Evolutionary conservation across 1,139 yeast genomes (phyloP), one percentile per base, ranked within the genome.

Genomic region (Geotrichum histeridarum): DNA sequence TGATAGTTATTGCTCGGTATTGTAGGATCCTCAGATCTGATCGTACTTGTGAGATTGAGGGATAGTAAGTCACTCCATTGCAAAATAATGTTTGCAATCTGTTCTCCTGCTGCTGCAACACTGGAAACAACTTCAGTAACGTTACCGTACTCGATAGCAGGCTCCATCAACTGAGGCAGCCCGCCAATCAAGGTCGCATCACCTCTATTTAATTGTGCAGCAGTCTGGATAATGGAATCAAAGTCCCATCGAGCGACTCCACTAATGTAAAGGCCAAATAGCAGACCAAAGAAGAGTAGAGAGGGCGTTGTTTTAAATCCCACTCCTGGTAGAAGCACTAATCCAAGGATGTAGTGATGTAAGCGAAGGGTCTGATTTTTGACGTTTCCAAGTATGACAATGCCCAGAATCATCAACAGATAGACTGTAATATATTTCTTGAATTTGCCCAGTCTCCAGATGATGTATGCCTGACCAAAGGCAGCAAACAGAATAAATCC

Each of bases 171-270:
- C 1, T 62, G 62, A 0, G 95, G 95, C 8, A 81, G 66, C 11
- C 70, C 75, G 0, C 86, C 86, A 46, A 58, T 33, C 12, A 61
- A 48, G 44, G 80, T 75, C 0, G 95, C 95, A 61, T 88, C 96
- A 31, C 86, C 86, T 61, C 96, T 73, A 57, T 82, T 70, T 49
- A 90, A 70, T 12, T 89, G 79, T 11, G 77, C 72, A 47, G 79
- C 79, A 0, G 97, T 89, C 65, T 91, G 96, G 1, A 86, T 82
- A 56, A 91, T 83, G 22, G 96, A 83, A 2, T 95, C 98, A 64
- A 86, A 83, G 53, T 94, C 97, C 99, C 99, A 91, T 57, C 95
- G 75, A 0, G 95, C 83, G 1, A 89, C 82, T 0, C 99, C 99
- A 22, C 93, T 85, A 8, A 90, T 76, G 54, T 86, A 78, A 39